phyloP scores from a whole-genome alignment of 2,329 filamentous ascomycete genomes.

The Alternaria metachromatica region DNA sequence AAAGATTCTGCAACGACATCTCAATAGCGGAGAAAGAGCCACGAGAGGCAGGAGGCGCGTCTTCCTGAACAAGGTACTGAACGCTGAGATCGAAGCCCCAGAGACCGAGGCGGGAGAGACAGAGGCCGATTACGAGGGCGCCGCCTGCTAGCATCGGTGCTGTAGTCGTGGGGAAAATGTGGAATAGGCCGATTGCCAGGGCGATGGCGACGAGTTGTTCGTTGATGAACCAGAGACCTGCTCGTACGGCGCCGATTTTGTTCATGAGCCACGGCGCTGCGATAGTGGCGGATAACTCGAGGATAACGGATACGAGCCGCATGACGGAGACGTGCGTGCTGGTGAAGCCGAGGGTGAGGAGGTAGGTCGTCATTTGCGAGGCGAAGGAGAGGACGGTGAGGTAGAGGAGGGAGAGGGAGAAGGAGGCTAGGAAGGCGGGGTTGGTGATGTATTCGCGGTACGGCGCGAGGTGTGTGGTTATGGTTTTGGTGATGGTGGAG shows the following conservation, averaged over 20 bases:
- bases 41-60: conserved; percentile 53
- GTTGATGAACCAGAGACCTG: conserved; percentile 73
- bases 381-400: conserved; percentile 55
- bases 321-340: conserved; percentile 61
- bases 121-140: conserved; percentile 49
- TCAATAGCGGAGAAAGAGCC: conserved; percentile 74
- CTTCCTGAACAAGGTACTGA: conserved; percentile 56
- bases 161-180: conserved; percentile 25
- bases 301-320: conserved; percentile 59
- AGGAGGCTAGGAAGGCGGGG: conserved; percentile 65
- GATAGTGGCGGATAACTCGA: conserved; percentile 69
- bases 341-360: conserved; percentile 62
- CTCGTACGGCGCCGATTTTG: conserved; percentile 60
- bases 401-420: conserved; percentile 66
- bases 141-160: conserved; percentile 30
- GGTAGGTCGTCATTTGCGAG: conserved; percentile 70
- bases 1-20: conserved; percentile 70
- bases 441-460: conserved; percentile 59
- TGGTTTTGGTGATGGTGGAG: background rate
- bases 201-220: conserved; percentile 68
- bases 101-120: conserved; percentile 52
- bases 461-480: conserved; percentile 17
- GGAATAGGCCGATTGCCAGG: conserved; percentile 46
- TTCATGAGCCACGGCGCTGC: conserved; percentile 63
- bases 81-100: conserved; percentile 58